Percentiles rank a stretch among this genome's conserved stretches.
Conservation (phyloP, 305 asterid species). For the Plantago coronopus region DNA sequence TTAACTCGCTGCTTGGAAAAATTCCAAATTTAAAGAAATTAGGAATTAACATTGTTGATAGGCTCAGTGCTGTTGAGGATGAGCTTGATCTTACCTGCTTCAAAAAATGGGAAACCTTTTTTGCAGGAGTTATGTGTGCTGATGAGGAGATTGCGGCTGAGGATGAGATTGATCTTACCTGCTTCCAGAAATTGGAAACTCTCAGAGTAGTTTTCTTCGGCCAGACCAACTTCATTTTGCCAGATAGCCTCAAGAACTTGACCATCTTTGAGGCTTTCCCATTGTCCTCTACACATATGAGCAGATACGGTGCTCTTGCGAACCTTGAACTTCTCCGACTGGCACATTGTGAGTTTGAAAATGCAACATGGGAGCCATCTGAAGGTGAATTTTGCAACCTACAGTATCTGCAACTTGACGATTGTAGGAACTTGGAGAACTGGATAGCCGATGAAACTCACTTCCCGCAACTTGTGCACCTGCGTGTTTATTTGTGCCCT, state of each 20-base stretch:
- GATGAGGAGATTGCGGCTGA: no score
- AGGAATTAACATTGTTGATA: background rate
- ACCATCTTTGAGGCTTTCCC: background rate
- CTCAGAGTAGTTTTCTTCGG: background rate
- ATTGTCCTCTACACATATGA: background rate
- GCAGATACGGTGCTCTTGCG: background rate
- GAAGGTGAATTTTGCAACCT: slow-evolving; percentile 4
- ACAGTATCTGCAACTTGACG: background rate
- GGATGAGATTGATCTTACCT: background rate
- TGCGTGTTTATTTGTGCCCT: background rate
- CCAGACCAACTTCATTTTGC: background rate
- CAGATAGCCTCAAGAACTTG: background rate
- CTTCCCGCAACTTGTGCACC: slow-evolving; percentile 1
- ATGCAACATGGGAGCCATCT: background rate
- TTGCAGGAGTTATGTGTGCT: background rate
- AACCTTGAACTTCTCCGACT: background rate
- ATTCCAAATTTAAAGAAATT: slow-evolving; percentile 1
- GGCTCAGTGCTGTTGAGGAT: no score
- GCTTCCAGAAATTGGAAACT: no score
- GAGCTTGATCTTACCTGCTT: background rate
- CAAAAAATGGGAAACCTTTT: background rate
- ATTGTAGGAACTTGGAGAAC: background rate
- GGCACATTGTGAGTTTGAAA: background rate
- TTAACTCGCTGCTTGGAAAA: background rate
- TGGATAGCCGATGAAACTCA: slow-evolving; percentile 2